A percentile compares a stretch with the other conserved stretches of the same genome.
These are phyloP conservation scores for Candida anglica DNA, from an alignment of 805 yeast species.

Conservation along the genomic window DNA sequence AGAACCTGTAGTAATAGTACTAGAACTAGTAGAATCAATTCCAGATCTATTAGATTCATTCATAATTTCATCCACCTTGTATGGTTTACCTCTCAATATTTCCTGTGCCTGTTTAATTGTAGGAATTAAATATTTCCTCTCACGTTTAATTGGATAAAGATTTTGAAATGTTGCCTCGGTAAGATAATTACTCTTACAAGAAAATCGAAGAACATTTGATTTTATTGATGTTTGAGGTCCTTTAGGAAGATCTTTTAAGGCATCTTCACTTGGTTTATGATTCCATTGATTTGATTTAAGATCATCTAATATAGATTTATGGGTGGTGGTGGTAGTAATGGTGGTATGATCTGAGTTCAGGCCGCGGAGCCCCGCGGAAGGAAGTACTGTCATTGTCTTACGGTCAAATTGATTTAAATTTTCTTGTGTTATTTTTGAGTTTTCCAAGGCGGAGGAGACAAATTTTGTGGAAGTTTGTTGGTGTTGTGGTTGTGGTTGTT, in stretches of 20 bases:
- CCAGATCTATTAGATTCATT: too few species aligned
- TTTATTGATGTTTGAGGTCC: not conserved
- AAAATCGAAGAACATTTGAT: constrained; percentile 33
- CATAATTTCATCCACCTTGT: too few species aligned
- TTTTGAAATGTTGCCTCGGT: constrained; percentile 36
- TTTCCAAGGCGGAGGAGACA: not conserved
- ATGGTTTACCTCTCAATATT: too few species aligned
- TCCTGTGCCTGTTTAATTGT: too few species aligned
- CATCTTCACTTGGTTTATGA: constrained; percentile 22
- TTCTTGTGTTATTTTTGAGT: too few species aligned
- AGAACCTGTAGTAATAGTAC: too few species aligned
- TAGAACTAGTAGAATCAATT: too few species aligned
- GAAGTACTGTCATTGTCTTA: too few species aligned
- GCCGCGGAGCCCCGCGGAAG: not conserved
- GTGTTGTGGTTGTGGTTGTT: constrained; percentile 5
- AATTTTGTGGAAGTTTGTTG: not conserved
- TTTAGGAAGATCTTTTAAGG: constrained; percentile 18
- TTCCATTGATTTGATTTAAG: constrained; percentile 28
- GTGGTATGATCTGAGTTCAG: not conserved
- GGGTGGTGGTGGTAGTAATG: constrained; percentile 1
- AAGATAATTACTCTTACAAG: constrained; percentile 35
- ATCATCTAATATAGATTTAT: constrained; percentile 21
- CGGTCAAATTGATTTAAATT: too few species aligned
- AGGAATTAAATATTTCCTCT: constrained; percentile 23
- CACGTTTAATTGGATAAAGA: constrained; percentile 31